Percentiles rank a stretch among this genome's conserved stretches.
Conservation (phyloP, 2,329 filamentous ascomycete species). For the Xylaria sp. region DNA sequence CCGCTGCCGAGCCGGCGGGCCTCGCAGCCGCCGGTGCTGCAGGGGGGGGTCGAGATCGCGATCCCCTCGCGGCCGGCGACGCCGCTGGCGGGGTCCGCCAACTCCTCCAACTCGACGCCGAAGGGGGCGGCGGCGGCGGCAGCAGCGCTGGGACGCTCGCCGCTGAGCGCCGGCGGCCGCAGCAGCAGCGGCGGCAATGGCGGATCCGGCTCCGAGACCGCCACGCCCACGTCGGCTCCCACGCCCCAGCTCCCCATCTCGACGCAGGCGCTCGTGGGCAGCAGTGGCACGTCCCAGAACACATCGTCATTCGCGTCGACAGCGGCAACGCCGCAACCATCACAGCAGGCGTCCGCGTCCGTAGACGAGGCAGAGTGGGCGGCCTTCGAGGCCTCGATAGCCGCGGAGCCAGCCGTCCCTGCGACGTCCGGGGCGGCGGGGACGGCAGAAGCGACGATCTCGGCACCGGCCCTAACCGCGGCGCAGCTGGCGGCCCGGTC, state of each 20-base stretch:
- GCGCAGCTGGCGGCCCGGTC: conserved; percentile 62
- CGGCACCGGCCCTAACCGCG: conserved; percentile 67
- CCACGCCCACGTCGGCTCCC: conserved; percentile 10
- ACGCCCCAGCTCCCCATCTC: conserved; percentile 27
- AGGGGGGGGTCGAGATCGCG: conserved; percentile 62
- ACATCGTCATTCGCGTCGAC: conserved; percentile 17
- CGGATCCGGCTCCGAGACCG: conserved; percentile 13
- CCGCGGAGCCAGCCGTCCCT: conserved; percentile 40
- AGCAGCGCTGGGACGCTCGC: conserved; percentile 41
- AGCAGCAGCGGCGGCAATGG: too few species aligned
- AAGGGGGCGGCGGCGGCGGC: conserved; percentile 37
- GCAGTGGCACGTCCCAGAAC: conserved; percentile 8
- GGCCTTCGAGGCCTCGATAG: conserved; percentile 83
- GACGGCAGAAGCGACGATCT: conserved; percentile 61
- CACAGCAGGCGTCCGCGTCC: conserved; percentile 22
- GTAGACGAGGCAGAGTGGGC: conserved; percentile 81
- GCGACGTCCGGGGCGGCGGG: conserved; percentile 27
- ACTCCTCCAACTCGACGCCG: conserved; percentile 48
- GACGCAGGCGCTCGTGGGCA: conserved; percentile 23
- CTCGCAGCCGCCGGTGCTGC: conserved; percentile 55
- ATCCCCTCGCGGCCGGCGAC: conserved; percentile 68
- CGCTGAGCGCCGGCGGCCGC: conserved; percentile 37
- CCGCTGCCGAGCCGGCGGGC: conserved; percentile 49
- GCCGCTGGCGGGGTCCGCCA: conserved; percentile 49
- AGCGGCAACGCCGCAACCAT: conserved; percentile 16